Percentiles rank a stretch among this genome's conserved stretches.
These are phyloP conservation scores for Byssothecium circinans DNA, from an alignment of 2,329 filamentous ascomycete species.

Conservation along the genomic window DNA sequence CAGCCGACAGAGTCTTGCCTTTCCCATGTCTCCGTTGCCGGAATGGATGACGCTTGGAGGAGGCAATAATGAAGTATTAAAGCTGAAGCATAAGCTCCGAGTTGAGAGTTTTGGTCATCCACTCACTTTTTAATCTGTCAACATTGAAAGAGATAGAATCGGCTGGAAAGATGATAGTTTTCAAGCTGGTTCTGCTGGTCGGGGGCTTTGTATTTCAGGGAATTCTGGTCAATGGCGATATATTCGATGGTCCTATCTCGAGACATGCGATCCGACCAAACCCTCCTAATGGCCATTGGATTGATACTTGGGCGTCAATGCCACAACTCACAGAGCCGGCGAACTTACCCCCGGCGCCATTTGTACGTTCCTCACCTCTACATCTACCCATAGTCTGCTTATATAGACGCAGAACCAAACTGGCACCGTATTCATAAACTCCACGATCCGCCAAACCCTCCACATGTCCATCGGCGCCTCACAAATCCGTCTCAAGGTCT, in stretches of 20 bases:
- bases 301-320: conserved; percentile 67
- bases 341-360: conserved; percentile 64
- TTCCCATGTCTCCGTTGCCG: conserved; percentile 14
- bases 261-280: conserved; percentile 25
- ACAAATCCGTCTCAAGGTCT: conserved; percentile 63
- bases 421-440: conserved; percentile 59
- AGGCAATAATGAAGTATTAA: too few relatives aligned
- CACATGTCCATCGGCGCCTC: conserved; percentile 60
- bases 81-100: too few relatives aligned
- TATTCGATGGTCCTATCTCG: conserved; percentile 3
- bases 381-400: not conserved
- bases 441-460: conserved; percentile 67
- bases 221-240: conserved; percentile 15
- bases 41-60: not conserved
- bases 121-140: too few relatives aligned
- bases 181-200: conserved; percentile 4
- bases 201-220: conserved; percentile 8
- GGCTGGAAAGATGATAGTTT: not conserved
- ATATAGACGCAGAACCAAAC: conserved; percentile 51
- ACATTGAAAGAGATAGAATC: too few relatives aligned
- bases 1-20: conserved; percentile 10
- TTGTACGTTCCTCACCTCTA: conserved; percentile 34
- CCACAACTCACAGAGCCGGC: conserved; percentile 64
- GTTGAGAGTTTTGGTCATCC: too few relatives aligned
- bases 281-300: conserved; percentile 54